These are phyloP conservation scores for Lunularia cruciata DNA, from an alignment of 225 moss, liverwort and hornwort species.

Conservation along the genomic window DNA sequence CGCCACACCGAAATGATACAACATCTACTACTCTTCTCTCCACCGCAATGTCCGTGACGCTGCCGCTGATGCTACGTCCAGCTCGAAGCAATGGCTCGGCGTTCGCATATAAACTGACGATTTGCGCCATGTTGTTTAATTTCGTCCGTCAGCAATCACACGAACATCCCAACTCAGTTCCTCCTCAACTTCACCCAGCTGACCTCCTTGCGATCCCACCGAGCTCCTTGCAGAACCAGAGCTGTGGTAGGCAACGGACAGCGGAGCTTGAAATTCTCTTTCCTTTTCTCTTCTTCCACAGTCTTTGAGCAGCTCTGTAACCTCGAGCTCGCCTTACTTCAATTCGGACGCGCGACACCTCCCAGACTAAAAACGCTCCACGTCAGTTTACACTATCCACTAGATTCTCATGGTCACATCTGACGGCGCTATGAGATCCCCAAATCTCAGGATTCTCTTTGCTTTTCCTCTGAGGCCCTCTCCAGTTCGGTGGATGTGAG, in stretches of 20 bases:
- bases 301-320: neutral
- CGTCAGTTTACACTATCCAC: conserved; percentile 15
- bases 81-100: neutral
- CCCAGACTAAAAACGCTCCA: neutral
- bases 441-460: conserved; percentile 16
- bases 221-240: neutral
- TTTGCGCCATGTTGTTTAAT: neutral
- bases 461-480: too few relatives aligned
- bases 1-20: neutral
- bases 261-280: neutral
- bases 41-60: too few relatives aligned
- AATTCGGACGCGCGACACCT: too few relatives aligned
- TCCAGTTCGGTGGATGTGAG: too few relatives aligned
- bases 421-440: neutral
- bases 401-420: neutral
- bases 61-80: neutral
- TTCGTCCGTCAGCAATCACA: too few relatives aligned
- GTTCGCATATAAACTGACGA: neutral
- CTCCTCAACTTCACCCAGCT: neutral
- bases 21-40: neutral
- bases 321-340: too few relatives aligned
- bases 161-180: too few relatives aligned
- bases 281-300: neutral
- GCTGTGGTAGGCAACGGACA: neutral
- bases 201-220: conserved; percentile 1